Conservation (phyloP, 345 rosid genomes). For the Lepidium didymum region DNA sequence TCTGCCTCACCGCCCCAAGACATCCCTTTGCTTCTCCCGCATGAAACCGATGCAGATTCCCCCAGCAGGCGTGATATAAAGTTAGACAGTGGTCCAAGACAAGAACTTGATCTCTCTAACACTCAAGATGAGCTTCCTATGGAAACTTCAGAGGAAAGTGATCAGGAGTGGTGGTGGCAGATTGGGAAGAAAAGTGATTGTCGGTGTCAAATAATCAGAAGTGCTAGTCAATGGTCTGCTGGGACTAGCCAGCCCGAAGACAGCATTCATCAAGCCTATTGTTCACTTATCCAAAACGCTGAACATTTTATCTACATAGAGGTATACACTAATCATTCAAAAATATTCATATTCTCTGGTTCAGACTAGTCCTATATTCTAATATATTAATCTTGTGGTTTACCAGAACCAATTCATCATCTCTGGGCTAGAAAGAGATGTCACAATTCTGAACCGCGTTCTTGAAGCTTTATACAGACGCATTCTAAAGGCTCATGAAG, state of each 20-base stretch:
- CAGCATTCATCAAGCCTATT: slow-evolving; percentile 80
- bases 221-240: slow-evolving; percentile 91
- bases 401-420: slow-evolving; percentile 88
- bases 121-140: slow-evolving; percentile 17
- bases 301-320: slow-evolving; percentile 86
- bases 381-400: not conserved
- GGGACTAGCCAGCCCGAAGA: slow-evolving; percentile 86
- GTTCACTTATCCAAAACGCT: slow-evolving; percentile 72
- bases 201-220: slow-evolving; percentile 83
- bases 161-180: slow-evolving; percentile 39
- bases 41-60: slow-evolving; percentile 43
- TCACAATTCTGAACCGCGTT: slow-evolving; percentile 69
- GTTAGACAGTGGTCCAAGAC: not conserved
- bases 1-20: slow-evolving; percentile 52
- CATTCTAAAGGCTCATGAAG: slow-evolving; percentile 65
- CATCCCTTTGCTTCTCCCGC: slow-evolving; percentile 86
- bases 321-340: slow-evolving; percentile 34
- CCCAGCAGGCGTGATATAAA: slow-evolving; percentile 9
- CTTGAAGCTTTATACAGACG: slow-evolving; percentile 65
- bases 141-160: slow-evolving; percentile 35
- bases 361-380: not conserved
- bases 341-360: not conserved
- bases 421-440: slow-evolving; percentile 80
- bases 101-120: slow-evolving; percentile 23
- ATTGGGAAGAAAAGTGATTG: slow-evolving; percentile 48